phyloP scores from a whole-genome alignment of 2,329 filamentous ascomycete genomes.

The Microsporum canis region DNA sequence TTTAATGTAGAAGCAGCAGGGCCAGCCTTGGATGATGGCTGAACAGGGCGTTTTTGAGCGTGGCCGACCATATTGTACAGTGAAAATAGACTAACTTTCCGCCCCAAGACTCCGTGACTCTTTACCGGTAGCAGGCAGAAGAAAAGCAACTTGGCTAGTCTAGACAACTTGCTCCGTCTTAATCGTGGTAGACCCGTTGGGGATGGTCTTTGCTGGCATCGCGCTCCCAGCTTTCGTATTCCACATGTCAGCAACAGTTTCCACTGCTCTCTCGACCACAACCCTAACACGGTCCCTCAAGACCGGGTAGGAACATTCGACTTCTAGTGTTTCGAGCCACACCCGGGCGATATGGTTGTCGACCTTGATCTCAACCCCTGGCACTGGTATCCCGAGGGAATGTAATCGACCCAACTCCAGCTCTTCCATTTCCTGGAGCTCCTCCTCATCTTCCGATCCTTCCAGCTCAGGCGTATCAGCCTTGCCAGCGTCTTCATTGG shows the following conservation, averaged over 20 bases:
- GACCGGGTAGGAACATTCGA: constrained; percentile 70
- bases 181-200: neutral
- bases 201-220: neutral
- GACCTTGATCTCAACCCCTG: constrained; percentile 73
- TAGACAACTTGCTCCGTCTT: neutral
- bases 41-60: too few relatives aligned
- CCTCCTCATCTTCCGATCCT: constrained; percentile 25
- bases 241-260: constrained; percentile 68
- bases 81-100: neutral
- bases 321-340: constrained; percentile 83
- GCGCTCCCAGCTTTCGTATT: constrained; percentile 8
- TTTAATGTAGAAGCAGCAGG: neutral
- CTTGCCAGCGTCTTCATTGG: constrained; percentile 20
- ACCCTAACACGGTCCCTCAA: constrained; percentile 75
- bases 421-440: constrained; percentile 45
- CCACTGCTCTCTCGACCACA: constrained; percentile 79
- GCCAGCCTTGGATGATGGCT: too few relatives aligned
- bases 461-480: constrained; percentile 16
- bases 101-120: neutral
- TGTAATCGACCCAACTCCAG: constrained; percentile 68
- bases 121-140: too few relatives aligned
- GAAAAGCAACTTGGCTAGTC: neutral
- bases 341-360: constrained; percentile 80
- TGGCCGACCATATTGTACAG: neutral
- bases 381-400: constrained; percentile 76